Evolutionary conservation across 2,329 filamentous ascomycete genomes (phyloP), one percentile per base, ranked within the genome.

Genomic region (Ascochyta clinopodiicola): DNA sequence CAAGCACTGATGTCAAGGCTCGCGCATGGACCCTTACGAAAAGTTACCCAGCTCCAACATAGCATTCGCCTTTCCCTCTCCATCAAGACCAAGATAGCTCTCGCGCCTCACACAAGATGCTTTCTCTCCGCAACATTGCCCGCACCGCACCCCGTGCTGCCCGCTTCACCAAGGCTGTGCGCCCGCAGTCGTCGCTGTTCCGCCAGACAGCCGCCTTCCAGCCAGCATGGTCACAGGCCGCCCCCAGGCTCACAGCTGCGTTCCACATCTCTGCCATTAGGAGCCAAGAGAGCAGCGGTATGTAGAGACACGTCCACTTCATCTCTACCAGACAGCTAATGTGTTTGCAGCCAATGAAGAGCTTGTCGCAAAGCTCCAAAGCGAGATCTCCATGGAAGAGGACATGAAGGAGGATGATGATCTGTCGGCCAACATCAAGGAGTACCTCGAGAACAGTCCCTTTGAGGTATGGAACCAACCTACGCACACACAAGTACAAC

Each of bases 361-460:
- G 79, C 87, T 99, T 49, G 85, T 88, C 36, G 86, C 87, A 56
- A 98, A 98, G 85, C 86, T 99, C 44, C 86, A 91, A 61, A 72
- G 63, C 43, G 73, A 76, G 50, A 73, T 75, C 49, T 59, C 66
- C 44, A 69, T 96, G 72, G 95, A 98, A 84, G 86, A 87, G 70
- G 88, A 93, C 72, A 88, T 92, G 78, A 88, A 89, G 78, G 83
- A 88, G 63, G 82, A 85, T 59, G 86, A 91, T 70, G 85, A 90
- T 62, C 79, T 90, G 63, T 89, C 92, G 36, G 83, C 87, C 61
- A 90, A 88, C 75, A 85, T 97, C 76, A 88, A 92, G 79, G 91
- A 95, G 75, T 97, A 96, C 78, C 79, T 97, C 43, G 87, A 94
- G 73, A 94, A 91, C 80, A 88, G 88, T 72, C 85, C 88, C 36